phyloP scores from a whole-genome alignment of 495 filamentous ascomycete species.

The Penicillium herquei region DNA sequence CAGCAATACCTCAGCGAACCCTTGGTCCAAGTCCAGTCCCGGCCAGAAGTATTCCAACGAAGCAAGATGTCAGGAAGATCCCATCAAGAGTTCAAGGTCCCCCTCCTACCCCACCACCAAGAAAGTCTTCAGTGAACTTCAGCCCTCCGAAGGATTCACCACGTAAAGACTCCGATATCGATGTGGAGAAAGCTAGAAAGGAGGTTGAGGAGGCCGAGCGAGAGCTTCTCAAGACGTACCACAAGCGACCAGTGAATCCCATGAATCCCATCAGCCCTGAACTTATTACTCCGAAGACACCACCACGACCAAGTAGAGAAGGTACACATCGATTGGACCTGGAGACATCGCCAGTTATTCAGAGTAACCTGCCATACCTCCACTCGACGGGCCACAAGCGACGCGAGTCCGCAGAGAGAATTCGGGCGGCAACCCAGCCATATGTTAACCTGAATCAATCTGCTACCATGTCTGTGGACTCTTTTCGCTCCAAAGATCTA shows the following conservation, averaged over 20 bases:
- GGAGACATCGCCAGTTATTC: slow-evolving; percentile 66
- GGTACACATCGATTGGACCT: slow-evolving; percentile 67
- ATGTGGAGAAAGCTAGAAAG: slow-evolving; percentile 22
- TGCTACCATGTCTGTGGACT: slow-evolving; percentile 38
- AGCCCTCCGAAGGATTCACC: slow-evolving; percentile 18
- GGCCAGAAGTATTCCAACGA: background rate
- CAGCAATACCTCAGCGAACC: slow-evolving; percentile 28
- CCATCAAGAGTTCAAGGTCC: slow-evolving; percentile 28
- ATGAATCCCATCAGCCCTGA: background rate
- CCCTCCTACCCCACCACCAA: slow-evolving; percentile 60
- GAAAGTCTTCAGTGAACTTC: slow-evolving; percentile 61
- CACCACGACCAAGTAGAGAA: slow-evolving; percentile 72
- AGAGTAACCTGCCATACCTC: slow-evolving; percentile 65
- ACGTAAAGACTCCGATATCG: slow-evolving; percentile 16
- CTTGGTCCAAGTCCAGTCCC: slow-evolving; percentile 1
- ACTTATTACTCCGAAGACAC: slow-evolving; percentile 15
- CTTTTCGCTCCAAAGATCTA: slow-evolving; percentile 32
- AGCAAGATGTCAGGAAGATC: slow-evolving; percentile 1
- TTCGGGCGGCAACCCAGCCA: slow-evolving; percentile 7
- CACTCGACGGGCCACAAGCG: slow-evolving; percentile 41
- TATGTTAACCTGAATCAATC: slow-evolving; percentile 21
- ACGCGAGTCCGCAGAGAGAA: slow-evolving; percentile 41
- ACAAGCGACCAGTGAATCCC: background rate
- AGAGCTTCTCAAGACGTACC: slow-evolving; percentile 14
- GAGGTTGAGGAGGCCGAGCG: slow-evolving; percentile 28